Conservation (phyloP, 768 basidiomycete genomes). For the Boletus pseudopeckii region DNA sequence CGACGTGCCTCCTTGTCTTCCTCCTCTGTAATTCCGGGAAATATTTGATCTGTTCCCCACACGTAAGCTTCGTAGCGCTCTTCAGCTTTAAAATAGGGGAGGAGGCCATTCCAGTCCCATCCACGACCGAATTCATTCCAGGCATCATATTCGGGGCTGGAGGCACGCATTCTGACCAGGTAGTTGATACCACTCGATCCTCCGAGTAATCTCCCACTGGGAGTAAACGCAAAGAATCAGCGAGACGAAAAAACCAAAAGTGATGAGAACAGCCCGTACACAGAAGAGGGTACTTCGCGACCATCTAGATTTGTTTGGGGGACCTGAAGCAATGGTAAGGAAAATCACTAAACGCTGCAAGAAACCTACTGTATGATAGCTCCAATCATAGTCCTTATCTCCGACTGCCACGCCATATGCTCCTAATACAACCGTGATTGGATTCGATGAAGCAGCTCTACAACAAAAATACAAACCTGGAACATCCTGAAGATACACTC, state of each 20-base stretch:
- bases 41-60: conserved; percentile 13
- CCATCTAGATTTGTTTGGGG: conserved; percentile 10
- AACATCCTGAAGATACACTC: conserved; percentile 7
- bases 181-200: conserved; percentile 20
- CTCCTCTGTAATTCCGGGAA: conserved; percentile 8
- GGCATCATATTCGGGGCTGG: conserved; percentile 17
- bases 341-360: neutral
- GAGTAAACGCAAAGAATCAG: neutral
- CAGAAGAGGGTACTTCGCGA: neutral
- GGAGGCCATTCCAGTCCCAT: conserved; percentile 16
- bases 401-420: neutral
- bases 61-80: conserved; percentile 7
- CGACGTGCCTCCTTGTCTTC: conserved; percentile 10
- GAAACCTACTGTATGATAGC: conserved; percentile 13
- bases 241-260: no score
- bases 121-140: conserved; percentile 17
- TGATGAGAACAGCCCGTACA: neutral
- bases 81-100: conserved; percentile 14
- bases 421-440: neutral
- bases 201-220: conserved; percentile 18
- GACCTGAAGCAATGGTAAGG: conserved; percentile 4
- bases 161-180: conserved; percentile 20
- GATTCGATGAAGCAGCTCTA: neutral
- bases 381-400: conserved; percentile 16
- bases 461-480: conserved; percentile 11